Percentiles rank a stretch among this genome's conserved stretches.
These are phyloP conservation scores for Misopates orontium DNA, from an alignment of 257 asterid genomes.

Conservation along the genomic window DNA sequence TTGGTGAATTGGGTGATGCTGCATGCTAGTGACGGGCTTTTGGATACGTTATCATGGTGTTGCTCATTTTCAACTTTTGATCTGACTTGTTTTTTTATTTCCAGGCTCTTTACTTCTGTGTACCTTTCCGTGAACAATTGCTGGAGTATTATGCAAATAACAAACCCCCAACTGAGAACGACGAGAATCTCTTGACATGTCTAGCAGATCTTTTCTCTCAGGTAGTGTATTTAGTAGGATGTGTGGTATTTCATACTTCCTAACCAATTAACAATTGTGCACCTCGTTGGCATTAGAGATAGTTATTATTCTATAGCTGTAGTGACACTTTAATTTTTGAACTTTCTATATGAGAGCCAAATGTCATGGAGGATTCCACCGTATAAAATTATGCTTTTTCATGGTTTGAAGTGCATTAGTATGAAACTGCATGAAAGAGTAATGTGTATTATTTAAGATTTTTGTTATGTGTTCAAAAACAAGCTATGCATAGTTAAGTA, in stretches of 20 bases:
- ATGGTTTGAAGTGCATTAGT: slow-evolving; percentile 6
- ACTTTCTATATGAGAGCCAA: background rate
- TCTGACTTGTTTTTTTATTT: slow-evolving; percentile 22
- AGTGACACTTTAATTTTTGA: background rate
- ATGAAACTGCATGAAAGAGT: slow-evolving; percentile 1
- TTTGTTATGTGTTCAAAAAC: background rate
- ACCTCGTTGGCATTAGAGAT: slow-evolving; percentile 13
- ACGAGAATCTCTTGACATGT: slow-evolving; percentile 86
- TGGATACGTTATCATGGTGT: background rate
- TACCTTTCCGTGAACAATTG: slow-evolving; percentile 82
- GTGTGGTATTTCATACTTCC: slow-evolving; percentile 1
- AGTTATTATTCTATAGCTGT: background rate
- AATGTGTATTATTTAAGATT: slow-evolving; percentile 1
- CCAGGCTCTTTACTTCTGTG: slow-evolving; percentile 90
- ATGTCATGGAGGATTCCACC: slow-evolving; percentile 6
- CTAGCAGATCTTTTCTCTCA: slow-evolving; percentile 84
- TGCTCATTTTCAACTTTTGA: slow-evolving; percentile 5
- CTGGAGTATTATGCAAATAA: slow-evolving; percentile 69
- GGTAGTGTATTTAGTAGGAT: slow-evolving; percentile 42
- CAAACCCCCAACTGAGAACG: slow-evolving; percentile 58
- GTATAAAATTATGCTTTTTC: slow-evolving; percentile 9
- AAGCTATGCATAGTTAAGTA: background rate
- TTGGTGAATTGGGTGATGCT: background rate
- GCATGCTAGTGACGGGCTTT: slow-evolving; percentile 15
- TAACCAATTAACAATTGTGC: background rate